Conservation (phyloP, 345 rosid genomes). For the Capsella bursapastoris region DNA sequence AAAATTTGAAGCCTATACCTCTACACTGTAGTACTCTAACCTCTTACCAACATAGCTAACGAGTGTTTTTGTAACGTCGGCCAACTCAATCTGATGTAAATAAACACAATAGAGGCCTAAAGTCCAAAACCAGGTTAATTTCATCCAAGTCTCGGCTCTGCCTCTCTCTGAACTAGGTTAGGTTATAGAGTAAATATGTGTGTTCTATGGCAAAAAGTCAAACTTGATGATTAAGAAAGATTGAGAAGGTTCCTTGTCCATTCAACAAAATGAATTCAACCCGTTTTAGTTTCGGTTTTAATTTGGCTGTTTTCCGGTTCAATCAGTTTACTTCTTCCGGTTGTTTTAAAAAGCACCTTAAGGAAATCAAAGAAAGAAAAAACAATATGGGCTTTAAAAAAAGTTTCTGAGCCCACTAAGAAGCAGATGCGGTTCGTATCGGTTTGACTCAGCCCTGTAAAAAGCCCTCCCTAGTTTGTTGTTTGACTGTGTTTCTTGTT, state of each 20-base stretch:
- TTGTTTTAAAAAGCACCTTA: not conserved
- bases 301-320: not conserved
- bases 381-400: constrained; percentile 1
- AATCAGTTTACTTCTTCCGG: not conserved
- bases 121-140: not conserved
- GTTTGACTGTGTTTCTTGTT: too few relatives aligned
- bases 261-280: not conserved
- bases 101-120: not conserved
- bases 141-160: not conserved
- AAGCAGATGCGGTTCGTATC: not conserved
- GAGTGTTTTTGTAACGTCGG: not conserved
- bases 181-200: not conserved
- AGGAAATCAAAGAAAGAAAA: not conserved
- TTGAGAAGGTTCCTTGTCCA: not conserved
- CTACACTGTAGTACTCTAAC: not conserved
- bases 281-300: not conserved
- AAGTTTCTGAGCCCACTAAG: not conserved
- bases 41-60: constrained; percentile 5
- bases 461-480: too few relatives aligned
- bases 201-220: not conserved
- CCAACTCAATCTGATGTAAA: not conserved
- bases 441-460: too few relatives aligned
- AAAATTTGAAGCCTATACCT: not conserved
- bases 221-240: not conserved
- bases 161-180: not conserved